Evolutionary conservation across 2,329 filamentous ascomycete species (phyloP).

Genomic region (Sporothrix inflata): DNA sequence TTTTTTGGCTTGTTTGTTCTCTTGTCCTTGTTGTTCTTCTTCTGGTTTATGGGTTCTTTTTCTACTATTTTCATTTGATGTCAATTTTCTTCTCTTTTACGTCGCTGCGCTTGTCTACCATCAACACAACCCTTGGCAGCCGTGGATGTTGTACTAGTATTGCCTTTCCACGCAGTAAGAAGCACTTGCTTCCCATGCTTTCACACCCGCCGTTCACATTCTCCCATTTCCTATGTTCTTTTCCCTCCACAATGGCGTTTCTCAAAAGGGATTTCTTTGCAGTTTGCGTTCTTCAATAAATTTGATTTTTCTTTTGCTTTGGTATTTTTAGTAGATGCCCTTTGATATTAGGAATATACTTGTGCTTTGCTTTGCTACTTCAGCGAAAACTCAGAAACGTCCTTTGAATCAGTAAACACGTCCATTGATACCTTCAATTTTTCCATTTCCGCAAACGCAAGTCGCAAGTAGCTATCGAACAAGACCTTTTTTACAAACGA

Average conservation of each 20-base stretch:
- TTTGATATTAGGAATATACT: neutral
- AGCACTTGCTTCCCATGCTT: neutral
- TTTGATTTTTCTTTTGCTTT: neutral
- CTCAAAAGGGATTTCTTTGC: neutral
- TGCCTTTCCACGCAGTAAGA: neutral
- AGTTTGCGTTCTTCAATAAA: conserved; percentile 9
- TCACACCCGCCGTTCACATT: neutral
- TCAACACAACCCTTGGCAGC: neutral
- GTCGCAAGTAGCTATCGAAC: conserved; percentile 4
- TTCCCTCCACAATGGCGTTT: neutral
- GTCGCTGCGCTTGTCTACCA: neutral
- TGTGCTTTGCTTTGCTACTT: neutral
- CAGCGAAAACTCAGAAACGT: neutral
- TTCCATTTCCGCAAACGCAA: neutral
- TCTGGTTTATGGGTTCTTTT: conserved; percentile 1
- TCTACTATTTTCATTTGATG: neutral
- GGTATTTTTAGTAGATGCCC: neutral
- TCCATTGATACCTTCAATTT: neutral
- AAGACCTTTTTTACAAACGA: neutral
- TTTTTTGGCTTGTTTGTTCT: neutral
- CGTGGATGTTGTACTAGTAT: conserved; percentile 1
- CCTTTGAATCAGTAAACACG: neutral
- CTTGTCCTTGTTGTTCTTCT: conserved; percentile 17
- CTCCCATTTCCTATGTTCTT: neutral
- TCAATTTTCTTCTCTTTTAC: neutral